Conservation (phyloP, 805 yeast species). For the Kazachstania psychrophila region DNA sequence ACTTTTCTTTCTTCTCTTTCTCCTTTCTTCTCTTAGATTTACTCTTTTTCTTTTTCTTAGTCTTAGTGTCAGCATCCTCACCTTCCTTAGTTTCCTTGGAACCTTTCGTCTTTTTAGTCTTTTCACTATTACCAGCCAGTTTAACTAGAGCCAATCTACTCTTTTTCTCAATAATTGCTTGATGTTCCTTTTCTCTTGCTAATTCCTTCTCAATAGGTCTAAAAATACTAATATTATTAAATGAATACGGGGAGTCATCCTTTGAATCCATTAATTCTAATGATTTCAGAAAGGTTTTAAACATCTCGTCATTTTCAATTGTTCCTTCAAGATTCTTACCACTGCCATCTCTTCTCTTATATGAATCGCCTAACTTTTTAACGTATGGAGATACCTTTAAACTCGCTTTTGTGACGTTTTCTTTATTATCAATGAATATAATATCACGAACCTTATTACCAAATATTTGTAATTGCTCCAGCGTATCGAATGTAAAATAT, state of each 20-base stretch:
- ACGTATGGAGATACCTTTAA: constrained; percentile 19
- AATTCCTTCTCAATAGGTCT: constrained; percentile 23
- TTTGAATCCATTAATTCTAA: constrained; percentile 15
- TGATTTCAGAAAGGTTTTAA: constrained; percentile 27
- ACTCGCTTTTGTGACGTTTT: constrained; percentile 16
- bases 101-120: constrained; percentile 15
- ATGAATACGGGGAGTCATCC: constrained; percentile 15
- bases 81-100: constrained; percentile 4
- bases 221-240: constrained; percentile 23
- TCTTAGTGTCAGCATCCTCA: background rate
- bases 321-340: constrained; percentile 25
- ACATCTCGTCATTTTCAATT: constrained; percentile 25
- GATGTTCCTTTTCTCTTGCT: constrained; percentile 14
- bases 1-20: background rate
- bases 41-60: constrained; percentile 12
- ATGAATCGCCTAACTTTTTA: constrained; percentile 8
- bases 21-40: constrained; percentile 4
- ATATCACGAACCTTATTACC: constrained; percentile 23
- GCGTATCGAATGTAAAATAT: constrained; percentile 32
- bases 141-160: constrained; percentile 20
- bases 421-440: constrained; percentile 26
- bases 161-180: constrained; percentile 13
- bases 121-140: constrained; percentile 20
- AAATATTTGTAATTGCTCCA: constrained; percentile 27
- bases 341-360: constrained; percentile 2